Conservation (phyloP, 1,284 basidiomycete species). For the Ganoderma lucidum region DNA sequence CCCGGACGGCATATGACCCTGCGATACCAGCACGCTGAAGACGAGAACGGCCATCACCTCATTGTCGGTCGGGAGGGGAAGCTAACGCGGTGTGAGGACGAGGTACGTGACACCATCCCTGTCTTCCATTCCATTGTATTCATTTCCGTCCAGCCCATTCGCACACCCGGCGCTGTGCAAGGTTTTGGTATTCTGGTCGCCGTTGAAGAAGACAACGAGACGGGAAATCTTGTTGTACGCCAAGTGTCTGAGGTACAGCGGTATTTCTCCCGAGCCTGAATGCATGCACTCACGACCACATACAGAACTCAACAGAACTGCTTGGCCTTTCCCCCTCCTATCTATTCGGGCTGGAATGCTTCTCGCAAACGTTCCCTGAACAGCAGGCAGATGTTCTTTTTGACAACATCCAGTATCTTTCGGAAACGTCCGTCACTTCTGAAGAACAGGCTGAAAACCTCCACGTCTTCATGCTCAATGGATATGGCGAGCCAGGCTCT, state of each 20-base stretch:
- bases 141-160: conserved; percentile 70
- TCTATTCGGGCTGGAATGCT: conserved; percentile 81
- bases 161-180: conserved; percentile 87
- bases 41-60: conserved; percentile 78
- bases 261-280: neutral
- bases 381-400: conserved; percentile 78
- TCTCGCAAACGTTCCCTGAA: conserved; percentile 77
- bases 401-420: conserved; percentile 80
- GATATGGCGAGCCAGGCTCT: conserved; percentile 73
- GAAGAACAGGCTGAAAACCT: conserved; percentile 63
- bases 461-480: conserved; percentile 78
- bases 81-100: conserved; percentile 81
- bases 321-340: conserved; percentile 82
- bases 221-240: conserved; percentile 68
- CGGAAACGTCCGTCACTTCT: conserved; percentile 56
- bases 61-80: conserved; percentile 79
- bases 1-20: conserved; percentile 54
- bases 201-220: conserved; percentile 71
- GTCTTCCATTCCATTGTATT: neutral
- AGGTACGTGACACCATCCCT: conserved; percentile 52
- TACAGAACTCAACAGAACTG: conserved; percentile 70
- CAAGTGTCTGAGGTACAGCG: conserved; percentile 83
- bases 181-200: conserved; percentile 87
- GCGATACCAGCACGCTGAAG: conserved; percentile 74
- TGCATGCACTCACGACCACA: conserved; percentile 6